Percentiles rank a stretch among this genome's conserved stretches.
Evolutionary conservation across 2,329 filamentous ascomycete genomes (phyloP).

Genomic region (Fusarium subglutinans): DNA sequence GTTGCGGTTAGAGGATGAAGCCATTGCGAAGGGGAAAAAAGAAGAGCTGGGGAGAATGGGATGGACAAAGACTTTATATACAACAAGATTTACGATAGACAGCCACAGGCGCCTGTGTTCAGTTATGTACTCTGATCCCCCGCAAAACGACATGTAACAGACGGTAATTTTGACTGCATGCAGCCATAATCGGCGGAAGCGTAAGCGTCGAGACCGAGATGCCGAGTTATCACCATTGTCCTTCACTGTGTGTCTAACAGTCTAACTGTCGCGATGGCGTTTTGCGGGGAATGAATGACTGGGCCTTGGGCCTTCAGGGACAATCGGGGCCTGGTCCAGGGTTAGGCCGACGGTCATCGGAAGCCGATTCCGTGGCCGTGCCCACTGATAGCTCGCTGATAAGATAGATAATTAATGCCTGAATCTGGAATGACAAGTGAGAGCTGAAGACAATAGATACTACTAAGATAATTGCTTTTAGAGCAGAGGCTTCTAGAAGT

Average conservation of each 20-base stretch:
- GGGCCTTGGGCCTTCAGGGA: neutral
- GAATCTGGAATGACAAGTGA: neutral
- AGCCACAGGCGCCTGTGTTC: neutral
- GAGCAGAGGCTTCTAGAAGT: neutral
- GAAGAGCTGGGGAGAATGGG: neutral
- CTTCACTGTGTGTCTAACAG: neutral
- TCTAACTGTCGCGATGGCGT: conserved; percentile 3
- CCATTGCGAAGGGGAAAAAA: conserved; percentile 8
- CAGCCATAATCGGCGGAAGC: conserved; percentile 18
- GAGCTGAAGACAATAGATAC: neutral
- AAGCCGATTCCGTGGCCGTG: conserved; percentile 20
- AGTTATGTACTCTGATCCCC: conserved; percentile 23
- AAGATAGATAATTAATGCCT: neutral
- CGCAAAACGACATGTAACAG: neutral
- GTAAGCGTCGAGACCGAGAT: conserved; percentile 32
- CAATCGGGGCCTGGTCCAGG: neutral
- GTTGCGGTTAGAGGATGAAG: conserved; percentile 23
- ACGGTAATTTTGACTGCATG: conserved; percentile 26
- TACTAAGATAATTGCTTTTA: neutral
- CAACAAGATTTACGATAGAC: neutral
- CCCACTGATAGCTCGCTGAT: conserved; percentile 13
- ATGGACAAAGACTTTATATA: conserved; percentile 12
- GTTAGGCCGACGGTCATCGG: conserved; percentile 24
- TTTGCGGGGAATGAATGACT: conserved; percentile 33
- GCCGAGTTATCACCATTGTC: conserved; percentile 41